Base-by-base conservation (phyloP, 768 basidiomycete genomes). In the Galerina sulciceps region DNA sequence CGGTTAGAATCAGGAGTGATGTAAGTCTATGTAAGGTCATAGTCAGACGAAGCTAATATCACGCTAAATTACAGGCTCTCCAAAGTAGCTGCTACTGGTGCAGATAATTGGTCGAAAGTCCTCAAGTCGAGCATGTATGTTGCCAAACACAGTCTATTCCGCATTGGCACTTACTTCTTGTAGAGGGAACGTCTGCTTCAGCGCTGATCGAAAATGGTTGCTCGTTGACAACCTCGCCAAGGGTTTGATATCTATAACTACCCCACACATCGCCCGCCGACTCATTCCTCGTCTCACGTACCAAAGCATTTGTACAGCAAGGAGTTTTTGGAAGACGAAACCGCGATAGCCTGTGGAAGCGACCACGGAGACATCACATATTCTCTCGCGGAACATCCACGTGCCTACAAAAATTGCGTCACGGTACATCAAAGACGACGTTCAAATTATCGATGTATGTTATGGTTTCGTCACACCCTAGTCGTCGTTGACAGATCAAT, bases 371-470 rank as follows among this genome's bases (percentile, higher is more conserved):
- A 59, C 36, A 31, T 59, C 58, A 65, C 15, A 20, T 65, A 1
- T 59, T 59, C 41, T 20, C 43, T 1, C 31, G 53, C 5, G 35
- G 41, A 52, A 43, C 47, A 8, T 37, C 56, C 1, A 52, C 51
- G 36, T 41, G 20, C 14, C n/a, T 56, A 31, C 60, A 61, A 43
- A 53, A 49, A 1, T 11, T 65, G 13, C 10, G 17, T 15, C 57
- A 61, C 10, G 59, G 57, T 14, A 10, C 34, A 18, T 9, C 43
- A 6, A 37, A 20, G 3, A 46, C 53, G 10, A 37, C 48, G 43
- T 65, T 10, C 63, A 65, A 35, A 38, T 58, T 14, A 15, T 65
- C 36, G 15, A 53, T 36, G 63, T 65, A 17, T n/a, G 63, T 61
- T 10, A 34, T 31, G 6, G 10, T 53, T 20, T 31, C 26, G 15